Conservation (phyloP, 1,284 basidiomycete genomes). For the Wallemia ichthyophaga region DNA sequence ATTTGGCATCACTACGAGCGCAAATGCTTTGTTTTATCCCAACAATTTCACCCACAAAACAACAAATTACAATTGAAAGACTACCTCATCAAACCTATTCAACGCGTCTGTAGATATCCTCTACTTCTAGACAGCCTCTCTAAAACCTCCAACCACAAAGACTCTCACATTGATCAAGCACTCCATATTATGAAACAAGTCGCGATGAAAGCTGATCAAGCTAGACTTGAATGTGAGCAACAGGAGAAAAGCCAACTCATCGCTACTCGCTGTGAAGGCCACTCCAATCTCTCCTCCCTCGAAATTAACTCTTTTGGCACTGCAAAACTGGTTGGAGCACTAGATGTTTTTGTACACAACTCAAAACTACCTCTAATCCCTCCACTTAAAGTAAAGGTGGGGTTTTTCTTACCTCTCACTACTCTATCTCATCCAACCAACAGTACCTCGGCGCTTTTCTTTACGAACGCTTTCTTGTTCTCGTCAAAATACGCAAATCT, state of each 20-base stretch:
- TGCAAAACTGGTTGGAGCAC: conserved; percentile 42
- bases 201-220: conserved; percentile 25
- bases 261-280: not conserved
- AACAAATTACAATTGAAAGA: conserved; percentile 27
- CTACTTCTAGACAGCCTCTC: conserved; percentile 51
- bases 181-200: conserved; percentile 27
- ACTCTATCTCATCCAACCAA: not conserved
- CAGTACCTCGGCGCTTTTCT: conserved; percentile 56
- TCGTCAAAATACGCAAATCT: conserved; percentile 53
- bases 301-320: conserved; percentile 39
- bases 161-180: conserved; percentile 1
- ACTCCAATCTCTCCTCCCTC: not conserved
- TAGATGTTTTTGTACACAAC: conserved; percentile 49
- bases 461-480: conserved; percentile 51
- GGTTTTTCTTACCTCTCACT: not conserved
- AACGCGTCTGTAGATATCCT: conserved; percentile 73
- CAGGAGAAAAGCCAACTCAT: conserved; percentile 27
- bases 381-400: conserved; percentile 31
- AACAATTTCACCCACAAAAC: not conserved
- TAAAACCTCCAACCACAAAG: conserved; percentile 13
- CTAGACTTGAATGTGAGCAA: conserved; percentile 26
- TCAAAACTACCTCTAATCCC: conserved; percentile 14
- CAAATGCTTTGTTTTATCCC: not conserved
- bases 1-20: not conserved
- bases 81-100: conserved; percentile 71